Conservation (phyloP, 306 rosid genomes). For the Ormosia semicastrata region DNA sequence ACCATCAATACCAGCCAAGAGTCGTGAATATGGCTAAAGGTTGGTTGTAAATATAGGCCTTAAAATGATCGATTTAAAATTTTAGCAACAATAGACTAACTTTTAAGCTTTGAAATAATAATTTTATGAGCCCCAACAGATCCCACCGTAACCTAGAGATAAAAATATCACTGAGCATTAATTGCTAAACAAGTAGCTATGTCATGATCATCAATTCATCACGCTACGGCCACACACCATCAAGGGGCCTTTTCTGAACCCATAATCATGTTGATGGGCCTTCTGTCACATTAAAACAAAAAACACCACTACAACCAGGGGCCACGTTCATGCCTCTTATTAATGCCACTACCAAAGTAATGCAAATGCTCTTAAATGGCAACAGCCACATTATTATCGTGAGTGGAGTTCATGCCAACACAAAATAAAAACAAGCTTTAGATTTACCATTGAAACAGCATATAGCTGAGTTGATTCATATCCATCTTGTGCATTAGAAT, state of each 20-base stretch:
- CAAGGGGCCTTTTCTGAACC: background rate
- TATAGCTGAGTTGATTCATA: constrained; percentile 88
- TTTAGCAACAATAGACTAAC: background rate
- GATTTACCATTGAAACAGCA: constrained; percentile 72
- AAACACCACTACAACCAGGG: background rate
- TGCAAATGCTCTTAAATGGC: constrained; percentile 4
- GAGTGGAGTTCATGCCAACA: constrained; percentile 17
- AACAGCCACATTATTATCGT: background rate
- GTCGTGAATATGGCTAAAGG: background rate
- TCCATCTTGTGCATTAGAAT: constrained; percentile 81
- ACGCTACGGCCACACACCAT: background rate
- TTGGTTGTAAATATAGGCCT: background rate
- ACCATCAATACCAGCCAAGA: background rate
- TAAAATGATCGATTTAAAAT: background rate
- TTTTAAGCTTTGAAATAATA: background rate
- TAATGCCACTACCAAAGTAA: background rate
- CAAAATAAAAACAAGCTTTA: background rate
- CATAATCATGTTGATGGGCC: background rate
- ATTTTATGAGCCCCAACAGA: background rate
- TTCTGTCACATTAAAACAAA: background rate
- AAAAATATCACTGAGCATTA: background rate
- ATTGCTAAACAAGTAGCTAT: background rate
- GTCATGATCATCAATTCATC: background rate
- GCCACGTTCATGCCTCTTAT: background rate
- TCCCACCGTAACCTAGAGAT: background rate